These are phyloP conservation scores for Juncus effusus DNA, from an alignment of 176 grass and related monocot species.

Conservation along the genomic window DNA sequence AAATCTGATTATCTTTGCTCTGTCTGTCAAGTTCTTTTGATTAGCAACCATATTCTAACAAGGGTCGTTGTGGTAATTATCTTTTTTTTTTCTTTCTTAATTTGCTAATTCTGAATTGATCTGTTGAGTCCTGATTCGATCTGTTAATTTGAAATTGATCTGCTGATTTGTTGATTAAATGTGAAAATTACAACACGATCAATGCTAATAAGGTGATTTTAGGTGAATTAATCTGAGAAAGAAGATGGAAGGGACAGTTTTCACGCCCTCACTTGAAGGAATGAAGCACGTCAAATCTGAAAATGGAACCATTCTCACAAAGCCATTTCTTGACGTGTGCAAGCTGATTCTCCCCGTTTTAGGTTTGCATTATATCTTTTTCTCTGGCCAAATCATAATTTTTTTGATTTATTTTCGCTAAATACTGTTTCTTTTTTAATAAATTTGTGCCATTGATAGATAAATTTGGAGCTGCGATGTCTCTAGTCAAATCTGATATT, in stretches of 20 bases:
- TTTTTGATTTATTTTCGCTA: background rate
- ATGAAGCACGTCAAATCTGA: conserved; percentile 94
- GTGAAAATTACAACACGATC: background rate
- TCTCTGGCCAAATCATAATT: background rate
- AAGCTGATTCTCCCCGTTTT: conserved; percentile 84
- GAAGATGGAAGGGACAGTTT: conserved; percentile 79
- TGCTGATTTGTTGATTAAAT: conserved; percentile 8
- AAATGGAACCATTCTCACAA: conserved; percentile 65
- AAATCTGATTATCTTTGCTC: too few relatives aligned
- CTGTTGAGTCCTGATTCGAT: too few relatives aligned
- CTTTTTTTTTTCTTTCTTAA: too few relatives aligned
- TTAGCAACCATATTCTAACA: too few relatives aligned
- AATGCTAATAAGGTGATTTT: background rate
- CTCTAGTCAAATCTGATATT: conserved; percentile 83
- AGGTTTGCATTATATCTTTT: conserved; percentile 35
- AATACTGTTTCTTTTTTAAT: background rate
- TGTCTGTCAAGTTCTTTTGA: too few relatives aligned
- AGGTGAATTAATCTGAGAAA: conserved; percentile 16
- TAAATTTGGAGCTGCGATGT: conserved; percentile 98
- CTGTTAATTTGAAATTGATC: conserved; percentile 17
- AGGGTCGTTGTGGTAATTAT: too few relatives aligned
- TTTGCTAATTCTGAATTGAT: conserved; percentile 17
- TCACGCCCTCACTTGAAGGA: conserved; percentile 82
- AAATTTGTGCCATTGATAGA: conserved; percentile 32
- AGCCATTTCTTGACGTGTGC: conserved; percentile 97